Evolutionary conservation across 306 rosid species (phyloP).

Genomic region (Medicago lupulina): DNA sequence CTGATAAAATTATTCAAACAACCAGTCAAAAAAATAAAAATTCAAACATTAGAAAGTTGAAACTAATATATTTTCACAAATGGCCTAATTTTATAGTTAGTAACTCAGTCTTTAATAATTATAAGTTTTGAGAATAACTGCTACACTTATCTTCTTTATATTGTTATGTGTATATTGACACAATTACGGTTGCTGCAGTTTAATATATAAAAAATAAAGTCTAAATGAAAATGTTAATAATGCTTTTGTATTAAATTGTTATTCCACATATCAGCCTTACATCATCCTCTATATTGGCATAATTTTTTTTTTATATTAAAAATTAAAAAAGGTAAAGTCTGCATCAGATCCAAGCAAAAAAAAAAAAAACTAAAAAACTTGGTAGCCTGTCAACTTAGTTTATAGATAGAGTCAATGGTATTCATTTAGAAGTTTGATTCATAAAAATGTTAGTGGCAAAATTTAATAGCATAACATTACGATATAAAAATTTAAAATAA

Average conservation of each 20-base stretch:
- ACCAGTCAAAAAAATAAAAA: no score
- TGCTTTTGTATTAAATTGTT: slow-evolving; percentile 7
- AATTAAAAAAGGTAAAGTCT: slow-evolving; percentile 9
- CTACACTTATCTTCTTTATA: neutral
- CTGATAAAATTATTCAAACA: no score
- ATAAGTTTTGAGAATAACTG: neutral
- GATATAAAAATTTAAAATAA: neutral
- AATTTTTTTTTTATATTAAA: neutral
- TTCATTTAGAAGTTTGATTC: slow-evolving; percentile 40
- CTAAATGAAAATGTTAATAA: slow-evolving; percentile 4
- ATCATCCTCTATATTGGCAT: no score
- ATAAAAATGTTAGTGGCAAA: slow-evolving; percentile 22
- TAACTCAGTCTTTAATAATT: no score
- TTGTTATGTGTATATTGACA: neutral
- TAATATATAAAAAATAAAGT: neutral
- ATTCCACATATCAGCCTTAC: no score
- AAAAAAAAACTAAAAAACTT: slow-evolving; percentile 3
- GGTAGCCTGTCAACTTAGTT: slow-evolving; percentile 41
- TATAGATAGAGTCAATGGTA: slow-evolving; percentile 46
- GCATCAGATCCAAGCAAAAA: slow-evolving; percentile 38
- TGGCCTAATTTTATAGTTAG: no score
- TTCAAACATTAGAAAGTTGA: no score
- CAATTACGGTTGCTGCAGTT: neutral
- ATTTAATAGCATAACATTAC: slow-evolving; percentile 24
- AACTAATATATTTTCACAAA: neutral